Conservation (phyloP, 129 eudicot genomes). For the Helichrysum umbraculigerum region DNA sequence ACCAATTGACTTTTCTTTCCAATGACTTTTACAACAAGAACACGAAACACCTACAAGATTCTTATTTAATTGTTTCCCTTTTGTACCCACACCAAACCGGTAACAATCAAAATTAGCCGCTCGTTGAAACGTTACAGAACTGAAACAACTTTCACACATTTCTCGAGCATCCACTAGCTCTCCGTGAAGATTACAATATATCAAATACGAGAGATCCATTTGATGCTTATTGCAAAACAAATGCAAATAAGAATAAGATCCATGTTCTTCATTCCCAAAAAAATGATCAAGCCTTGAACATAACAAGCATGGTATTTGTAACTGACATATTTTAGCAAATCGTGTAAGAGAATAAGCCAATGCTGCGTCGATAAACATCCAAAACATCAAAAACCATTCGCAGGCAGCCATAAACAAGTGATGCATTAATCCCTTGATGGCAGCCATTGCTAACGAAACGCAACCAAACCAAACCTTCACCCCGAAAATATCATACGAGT, state of each 20-base stretch:
- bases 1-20: conserved; percentile 54
- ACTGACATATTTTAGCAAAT: conserved; percentile 64
- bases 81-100: conserved; percentile 7
- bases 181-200: conserved; percentile 60
- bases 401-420: conserved; percentile 54
- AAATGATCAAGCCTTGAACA: conserved; percentile 71
- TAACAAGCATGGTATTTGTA: conserved; percentile 67
- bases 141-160: conserved; percentile 74
- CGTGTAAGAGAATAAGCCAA: conserved; percentile 56
- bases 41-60: conserved; percentile 42
- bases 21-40: conserved; percentile 62
- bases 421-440: conserved; percentile 46
- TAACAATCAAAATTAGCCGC: conserved; percentile 46
- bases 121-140: conserved; percentile 43
- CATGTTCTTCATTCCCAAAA: conserved; percentile 48
- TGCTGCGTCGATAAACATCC: conserved; percentile 68
- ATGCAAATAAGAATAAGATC: conserved; percentile 42
- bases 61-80: conserved; percentile 38
- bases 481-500: conserved; percentile 27
- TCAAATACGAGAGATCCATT: conserved; percentile 56
- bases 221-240: conserved; percentile 61
- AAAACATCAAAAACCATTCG: conserved; percentile 87
- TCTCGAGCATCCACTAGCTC: conserved; percentile 59
- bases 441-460: conserved; percentile 44
- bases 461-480: conserved; percentile 21